phyloP scores from a whole-genome alignment of 1,284 basidiomycete genomes.

The Austroboletus niveus region DNA sequence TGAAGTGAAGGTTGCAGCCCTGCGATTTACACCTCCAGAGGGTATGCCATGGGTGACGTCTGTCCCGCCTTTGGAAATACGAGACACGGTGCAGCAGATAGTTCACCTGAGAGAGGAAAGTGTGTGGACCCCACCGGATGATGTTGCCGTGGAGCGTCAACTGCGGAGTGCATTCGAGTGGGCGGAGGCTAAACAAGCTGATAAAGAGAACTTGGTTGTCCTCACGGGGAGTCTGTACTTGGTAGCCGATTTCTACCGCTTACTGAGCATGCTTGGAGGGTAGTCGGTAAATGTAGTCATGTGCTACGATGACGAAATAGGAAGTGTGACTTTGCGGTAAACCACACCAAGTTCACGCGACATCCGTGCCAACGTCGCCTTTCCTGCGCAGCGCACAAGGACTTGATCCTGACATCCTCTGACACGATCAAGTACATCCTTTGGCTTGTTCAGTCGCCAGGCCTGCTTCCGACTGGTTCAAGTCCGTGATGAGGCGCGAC shows the following conservation, averaged over 20 bases:
- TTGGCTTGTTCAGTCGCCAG: conserved; percentile 10
- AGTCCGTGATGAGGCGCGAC: conserved; percentile 10
- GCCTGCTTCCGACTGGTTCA: conserved; percentile 9
- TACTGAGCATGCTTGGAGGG: neutral
- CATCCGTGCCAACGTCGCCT: neutral
- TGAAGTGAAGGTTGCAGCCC: conserved; percentile 49
- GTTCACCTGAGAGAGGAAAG: conserved; percentile 38
- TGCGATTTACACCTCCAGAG: conserved; percentile 70
- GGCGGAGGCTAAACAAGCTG: conserved; percentile 31
- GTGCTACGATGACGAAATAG: neutral
- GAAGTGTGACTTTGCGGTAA: neutral
- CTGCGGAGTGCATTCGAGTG: conserved; percentile 43
- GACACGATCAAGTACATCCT: conserved; percentile 12
- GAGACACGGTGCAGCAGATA: conserved; percentile 40
- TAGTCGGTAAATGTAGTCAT: too few species aligned
- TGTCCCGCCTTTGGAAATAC: conserved; percentile 51
- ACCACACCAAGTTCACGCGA: neutral
- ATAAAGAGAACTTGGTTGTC: conserved; percentile 49
- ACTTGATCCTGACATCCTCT: conserved; percentile 5
- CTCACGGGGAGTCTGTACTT: conserved; percentile 91
- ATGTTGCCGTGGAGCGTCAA: conserved; percentile 30
- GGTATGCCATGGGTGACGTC: conserved; percentile 91
- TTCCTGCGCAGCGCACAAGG: conserved; percentile 1
- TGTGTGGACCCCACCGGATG: conserved; percentile 40
- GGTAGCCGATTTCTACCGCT: conserved; percentile 83